Evolutionary conservation across 1,139 yeast species (phyloP), one percentile per base, ranked within the genome.

Genomic region (Yamadazyma friedrichii): DNA sequence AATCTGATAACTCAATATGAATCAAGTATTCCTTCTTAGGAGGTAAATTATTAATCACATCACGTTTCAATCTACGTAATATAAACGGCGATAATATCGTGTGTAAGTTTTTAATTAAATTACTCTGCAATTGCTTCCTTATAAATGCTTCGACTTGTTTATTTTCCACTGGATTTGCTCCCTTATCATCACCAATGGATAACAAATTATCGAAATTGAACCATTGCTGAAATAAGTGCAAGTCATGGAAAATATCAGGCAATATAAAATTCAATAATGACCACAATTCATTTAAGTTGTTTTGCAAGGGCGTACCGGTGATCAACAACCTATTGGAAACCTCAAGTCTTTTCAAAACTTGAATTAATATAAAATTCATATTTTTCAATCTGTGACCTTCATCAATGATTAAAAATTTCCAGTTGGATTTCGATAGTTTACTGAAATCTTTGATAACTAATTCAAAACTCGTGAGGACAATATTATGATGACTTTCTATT

Each of bases 231-330:
- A 93, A 93, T 35, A 88, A 72, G 40, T 84, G 93, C 46, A 89
- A 73, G 60, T 93, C 98, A 38, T 88, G 87, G 61, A 93, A 93
- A 30, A 93, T 85, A 55, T 91, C 96, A 0, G 98, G 98, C 40
- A 93, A 66, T 33, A 91, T 83, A 54, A 91, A 91, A 56, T 93
- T 91, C 42, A 91, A 68, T 44, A 91, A 67, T 0, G 96, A 84
- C 98, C 98, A 91, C 32, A 91, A 66, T 60, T 91, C 98, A 39
- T 84, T 78, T 42, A 91, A 66, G 55, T 89, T 91, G 58, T 91
- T 91, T 58, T 91, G 98, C 36, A 91, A 66, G 0, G 98, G 98
- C 0, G 98, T 91, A 13, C 98, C 98, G 0, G 98, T 91, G 12
- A 91, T 67, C 31, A 91, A 65, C 38, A 91, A 65, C 46, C 96